phyloP scores from a whole-genome alignment of 2,329 filamentous ascomycete genomes.

The Fusarium annulatum region DNA sequence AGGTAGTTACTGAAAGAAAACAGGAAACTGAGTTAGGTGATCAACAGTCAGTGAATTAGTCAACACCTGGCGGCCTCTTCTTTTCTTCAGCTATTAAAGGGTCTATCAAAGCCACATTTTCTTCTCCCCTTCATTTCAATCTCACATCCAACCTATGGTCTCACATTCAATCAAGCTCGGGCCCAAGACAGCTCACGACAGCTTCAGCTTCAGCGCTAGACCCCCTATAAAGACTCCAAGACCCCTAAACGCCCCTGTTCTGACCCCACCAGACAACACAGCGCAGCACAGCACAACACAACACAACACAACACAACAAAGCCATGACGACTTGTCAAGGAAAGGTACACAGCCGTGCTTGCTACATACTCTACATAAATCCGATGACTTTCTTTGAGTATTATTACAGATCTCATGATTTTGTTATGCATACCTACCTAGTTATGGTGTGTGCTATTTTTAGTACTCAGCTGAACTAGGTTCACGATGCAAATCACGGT shows the following conservation, averaged over 20 bases:
- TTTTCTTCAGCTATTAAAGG: not conserved
- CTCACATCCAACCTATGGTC: too few relatives aligned
- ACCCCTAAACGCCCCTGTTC: slow-evolving; percentile 1
- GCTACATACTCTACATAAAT: not conserved
- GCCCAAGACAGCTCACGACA: slow-evolving; percentile 14
- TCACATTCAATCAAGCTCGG: not conserved
- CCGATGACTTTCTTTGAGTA: not conserved
- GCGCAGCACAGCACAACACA: not conserved
- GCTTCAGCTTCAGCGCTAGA: slow-evolving; percentile 23
- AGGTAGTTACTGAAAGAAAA: not conserved
- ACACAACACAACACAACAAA: not conserved
- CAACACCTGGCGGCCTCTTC: not conserved
- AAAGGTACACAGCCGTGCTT: not conserved
- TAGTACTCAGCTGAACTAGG: not conserved
- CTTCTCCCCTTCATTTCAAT: not conserved
- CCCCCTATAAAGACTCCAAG: slow-evolving; percentile 10
- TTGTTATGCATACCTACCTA: not conserved
- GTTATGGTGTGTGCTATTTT: not conserved
- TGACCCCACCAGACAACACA: slow-evolving; percentile 20
- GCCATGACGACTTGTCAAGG: slow-evolving; percentile 6
- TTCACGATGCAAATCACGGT: not conserved
- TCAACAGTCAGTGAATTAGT: not conserved
- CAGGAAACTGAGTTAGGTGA: not conserved
- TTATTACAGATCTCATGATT: not conserved
- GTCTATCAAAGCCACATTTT: not conserved